Conservation (phyloP, 1,139 yeast genomes). For the Wickerhamomyces sp. region DNA sequence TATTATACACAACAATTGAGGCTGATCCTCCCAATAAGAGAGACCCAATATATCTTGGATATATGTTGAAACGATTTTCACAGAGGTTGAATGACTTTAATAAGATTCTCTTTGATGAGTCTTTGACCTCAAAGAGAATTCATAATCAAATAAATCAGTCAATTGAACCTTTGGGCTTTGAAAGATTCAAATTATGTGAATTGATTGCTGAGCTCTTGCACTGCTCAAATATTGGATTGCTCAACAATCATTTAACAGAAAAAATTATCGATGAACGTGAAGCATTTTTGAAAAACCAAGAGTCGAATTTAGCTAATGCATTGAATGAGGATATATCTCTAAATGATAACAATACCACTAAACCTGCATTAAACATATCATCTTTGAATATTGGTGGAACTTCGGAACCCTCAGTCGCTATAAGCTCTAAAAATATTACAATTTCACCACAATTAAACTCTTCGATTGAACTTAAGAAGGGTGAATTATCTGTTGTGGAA, state of each 20-base stretch:
- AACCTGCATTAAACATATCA: constrained; percentile 16
- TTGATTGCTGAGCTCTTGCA: constrained; percentile 90
- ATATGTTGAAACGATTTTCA: constrained; percentile 30
- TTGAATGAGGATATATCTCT: constrained; percentile 19
- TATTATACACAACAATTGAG: constrained; percentile 71
- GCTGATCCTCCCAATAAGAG: constrained; percentile 91
- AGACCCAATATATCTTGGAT: constrained; percentile 59
- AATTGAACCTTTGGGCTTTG: constrained; percentile 91
- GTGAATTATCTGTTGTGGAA: constrained; percentile 13
- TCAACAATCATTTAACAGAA: constrained; percentile 82
- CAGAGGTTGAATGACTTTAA: constrained; percentile 39
- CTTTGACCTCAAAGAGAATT: constrained; percentile 16
- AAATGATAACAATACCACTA: neutral
- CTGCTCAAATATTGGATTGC: constrained; percentile 92
- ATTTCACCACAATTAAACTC: constrained; percentile 20
- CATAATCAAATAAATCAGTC: constrained; percentile 31
- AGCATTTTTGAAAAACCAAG: constrained; percentile 41
- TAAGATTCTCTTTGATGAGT: constrained; percentile 35
- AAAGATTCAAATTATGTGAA: constrained; percentile 93
- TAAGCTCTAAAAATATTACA: constrained; percentile 20
- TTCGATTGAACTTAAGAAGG: constrained; percentile 5
- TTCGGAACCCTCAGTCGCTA: constrained; percentile 25
- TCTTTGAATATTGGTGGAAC: constrained; percentile 23
- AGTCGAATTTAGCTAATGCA: constrained; percentile 21
- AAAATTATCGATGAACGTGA: constrained; percentile 76